Evolutionary conservation across 148 eudicot genomes (phyloP), one percentile per base, ranked within the genome.

Genomic region (Chenopodium quinoa): DNA sequence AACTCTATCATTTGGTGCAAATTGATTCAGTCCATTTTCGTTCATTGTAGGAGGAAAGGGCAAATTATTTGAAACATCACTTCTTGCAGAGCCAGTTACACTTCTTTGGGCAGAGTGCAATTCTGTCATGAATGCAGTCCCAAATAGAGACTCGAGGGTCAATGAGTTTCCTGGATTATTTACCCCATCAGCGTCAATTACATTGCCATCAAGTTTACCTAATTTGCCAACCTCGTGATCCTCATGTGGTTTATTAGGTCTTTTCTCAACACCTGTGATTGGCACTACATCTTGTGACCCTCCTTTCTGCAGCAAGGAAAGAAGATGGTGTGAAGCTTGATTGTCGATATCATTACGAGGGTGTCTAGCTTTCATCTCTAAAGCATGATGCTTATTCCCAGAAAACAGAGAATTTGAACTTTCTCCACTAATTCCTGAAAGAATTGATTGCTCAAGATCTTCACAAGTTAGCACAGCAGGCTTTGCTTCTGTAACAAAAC

Each of bases 381-480:
- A 79, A 75, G 74, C 74, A 78, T 66, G 81, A 73, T 58, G 79
- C 22, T 81, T 85, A 62, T 82, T 76, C 78, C 73, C 79, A 79
- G 71, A 7, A 82, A 83, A 81, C 77, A 75, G 91, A 86, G 84
- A 34, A 27, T 58, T 68, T 40, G 88, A 62, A 66, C 80, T 85
- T 71, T 76, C 89, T 64, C 81, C 90, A 80, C 92, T 86, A 77
- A 89, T 85, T 76, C 87, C 90, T 4, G 91, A 97, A 62, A 97
- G 89, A 54, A 97, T 90, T 23, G 94, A 87, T 84, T 94, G 98
- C 88, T 97, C 99, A 85, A 97, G 91, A 88, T 94, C 97, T 88
- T 94, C 97, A 82, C 99, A 97, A n/a, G 99, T 97, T 54, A 97
- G 93, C 78, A 94, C 88, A 77, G 91, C 58, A 73, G 92, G 90